These are phyloP conservation scores for Yamagishiella unicocca DNA, from an alignment of 139 green algal genomes.

Conservation along the genomic window DNA sequence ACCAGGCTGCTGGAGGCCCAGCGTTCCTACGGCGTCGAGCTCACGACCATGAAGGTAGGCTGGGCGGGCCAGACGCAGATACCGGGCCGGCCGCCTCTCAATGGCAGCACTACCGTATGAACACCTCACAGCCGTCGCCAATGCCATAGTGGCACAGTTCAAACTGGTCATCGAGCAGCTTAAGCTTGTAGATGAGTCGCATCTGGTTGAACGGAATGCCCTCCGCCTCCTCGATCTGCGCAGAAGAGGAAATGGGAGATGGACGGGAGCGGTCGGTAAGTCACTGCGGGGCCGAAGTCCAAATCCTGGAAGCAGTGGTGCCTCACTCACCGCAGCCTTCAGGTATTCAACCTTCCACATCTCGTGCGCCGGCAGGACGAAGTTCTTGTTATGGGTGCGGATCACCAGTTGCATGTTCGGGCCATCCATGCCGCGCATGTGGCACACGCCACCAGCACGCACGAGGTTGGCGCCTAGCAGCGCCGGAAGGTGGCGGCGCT, in stretches of 20 bases:
- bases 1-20: slow-evolving; percentile 32
- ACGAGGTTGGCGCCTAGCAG: no score
- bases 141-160: not conserved
- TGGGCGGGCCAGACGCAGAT: not conserved
- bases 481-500: no score
- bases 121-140: not conserved
- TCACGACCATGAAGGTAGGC: not conserved
- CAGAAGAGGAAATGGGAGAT: not conserved
- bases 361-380: no score
- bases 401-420: no score
- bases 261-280: not conserved
- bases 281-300: not conserved
- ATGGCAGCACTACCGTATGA: slow-evolving; percentile 90
- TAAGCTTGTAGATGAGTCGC: not conserved
- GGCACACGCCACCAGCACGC: no score
- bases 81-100: slow-evolving; percentile 82
- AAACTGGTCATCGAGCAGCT: not conserved
- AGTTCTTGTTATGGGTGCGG: no score
- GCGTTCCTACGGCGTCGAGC: not conserved
- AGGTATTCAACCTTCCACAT: not conserved
- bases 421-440: no score
- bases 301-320: not conserved
- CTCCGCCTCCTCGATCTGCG: not conserved
- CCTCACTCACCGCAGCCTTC: not conserved
- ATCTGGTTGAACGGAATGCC: not conserved